Evolutionary conservation across 352 stramenopile species (phyloP), one percentile per base, ranked within the genome.

Genomic region (Thalassiosira ordinaria): DNA sequence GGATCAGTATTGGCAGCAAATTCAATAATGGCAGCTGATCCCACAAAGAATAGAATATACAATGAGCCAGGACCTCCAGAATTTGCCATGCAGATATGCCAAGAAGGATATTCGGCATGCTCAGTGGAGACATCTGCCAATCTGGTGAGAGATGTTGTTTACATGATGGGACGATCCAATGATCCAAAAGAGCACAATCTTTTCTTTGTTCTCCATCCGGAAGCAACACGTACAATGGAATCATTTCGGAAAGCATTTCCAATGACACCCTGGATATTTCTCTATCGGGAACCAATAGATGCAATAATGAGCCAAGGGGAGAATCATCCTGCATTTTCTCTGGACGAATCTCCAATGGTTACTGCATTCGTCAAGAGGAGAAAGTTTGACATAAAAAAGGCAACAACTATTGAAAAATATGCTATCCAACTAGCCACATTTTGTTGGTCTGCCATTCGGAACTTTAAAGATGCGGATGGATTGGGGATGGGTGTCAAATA

Each of bases 1-100:
- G 94, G 94, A 16, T 94, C 85, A 0, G 96, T 93, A 1, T 73
- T 97, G 1, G 87, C 95, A 0, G 90, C 92, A 1, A 97, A 96
- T 85, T 88, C 94, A 44, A 85, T 96, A 33, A 73, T 89, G 78
- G 83, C 82, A 3, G 70, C 84, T 33, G 74, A 89, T 57, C 70
- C 80, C 5, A 16, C 65, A n/a, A 83, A 86, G 24, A 74, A 90
- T 73, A 56, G 86, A 29, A 81, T 88, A 0, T 93, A 91, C 59
- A 82, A 56, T 64, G 84, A 93, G 74, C 74, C 75, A 4, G n/a
- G 68, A 27, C 84, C 88, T 22, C 78, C 79, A 0, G 68, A 86
- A 14, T 24, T 33, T 3, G 82, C 80, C 0, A 56, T 88, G 1
- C 80, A 66, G 11, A 73, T 79, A 33, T 88, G 85, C 66, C 81